Base-by-base conservation (phyloP, 345 rosid genomes). In the Eucalyptus regnans region DNA sequence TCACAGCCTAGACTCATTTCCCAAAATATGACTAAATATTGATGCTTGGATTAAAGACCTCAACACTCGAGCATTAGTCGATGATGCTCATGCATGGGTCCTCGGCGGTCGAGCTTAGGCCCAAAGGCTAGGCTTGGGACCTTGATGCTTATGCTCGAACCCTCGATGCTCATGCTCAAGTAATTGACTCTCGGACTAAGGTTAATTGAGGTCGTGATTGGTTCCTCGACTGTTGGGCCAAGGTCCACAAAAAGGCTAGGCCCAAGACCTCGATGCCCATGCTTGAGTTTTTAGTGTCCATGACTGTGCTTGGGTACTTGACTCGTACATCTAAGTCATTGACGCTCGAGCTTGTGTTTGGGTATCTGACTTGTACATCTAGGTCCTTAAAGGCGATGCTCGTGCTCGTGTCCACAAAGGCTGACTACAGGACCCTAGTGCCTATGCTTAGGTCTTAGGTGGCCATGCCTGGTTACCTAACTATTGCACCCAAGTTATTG, bases 91-190 rank as follows among this genome's bases (percentile, higher is more conserved):
- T 52, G 4, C 25, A 8, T 52, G 25, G 22, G 44, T 71, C 44
- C 13, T 33, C 4, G 1, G 3, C 12, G 2, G 12, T 2, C 0
- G 7, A 71, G 4, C 46, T 71, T 6, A 6, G 23, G 7, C 23
- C 7, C 4, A 2, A 4, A 71, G 81, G 22, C 46, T 20, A 41
- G 29, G 48, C 48, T 76, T 2, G 8, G 4, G 84, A 76, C 9
- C 83, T 10, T 3, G 15, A 18, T 20, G 9, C 8, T 8, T 1
- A 4, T 20, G 29, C 29, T 0, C 1, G 9, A 9, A 46, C 37
- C 6, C 13, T 3, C 2, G 0, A 3, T 12, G 2, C 17, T 33
- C 22, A 16, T 37, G 8, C 83, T 12, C 8, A 6, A 5, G 48
- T 76, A 18, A 20, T 2, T 22, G 2, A 15, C 15, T 76, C 27